Evolutionary conservation across 2,329 filamentous ascomycete species (phyloP), one percentile per base, ranked within the genome.

Genomic region (Shiraia bambusicola): DNA sequence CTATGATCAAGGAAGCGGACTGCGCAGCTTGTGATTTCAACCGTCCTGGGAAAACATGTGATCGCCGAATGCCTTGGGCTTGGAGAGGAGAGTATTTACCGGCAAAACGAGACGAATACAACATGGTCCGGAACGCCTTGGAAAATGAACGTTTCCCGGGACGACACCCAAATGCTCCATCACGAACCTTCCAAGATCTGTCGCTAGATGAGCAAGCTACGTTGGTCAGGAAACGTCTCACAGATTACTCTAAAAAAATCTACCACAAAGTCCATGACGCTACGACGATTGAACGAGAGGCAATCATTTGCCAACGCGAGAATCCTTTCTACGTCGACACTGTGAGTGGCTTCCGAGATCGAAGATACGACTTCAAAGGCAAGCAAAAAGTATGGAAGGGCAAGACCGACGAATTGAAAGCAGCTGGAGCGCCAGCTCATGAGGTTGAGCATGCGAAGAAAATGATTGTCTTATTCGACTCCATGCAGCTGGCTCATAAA

Each of bases 1-100:
- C 93, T n/a, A 95, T 98, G 90, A 94, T 98, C 39, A 77, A 92
- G 34, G 94, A 98, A 66, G 88, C 91, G 0, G 89, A 95, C 59
- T 98, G 94, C 61, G 93, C 93, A 2, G 91, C 93, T 9, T 98
- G 94, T 69, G 94, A 98, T 67, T 98, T 98, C 76, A 98, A 98
- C 56, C 79, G 93, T 31, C 93, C 93, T 0, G 93, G 93, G 24
- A 98, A 98, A 71, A 97, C 90, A 1, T 98, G 93, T 64, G 93
- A 98, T 71, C 81, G 93, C 59, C 81, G 94, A 54, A 72, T 98
- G 72, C 93, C 94, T 1, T 98, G 93, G 93, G 83, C 93, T 2
- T 98, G 93, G 93, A 84, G 93, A 83, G 93, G 93, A 62, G 93
- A 98, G 66, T 98, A 95, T 61, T 74, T 98, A 17, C 93, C 93